Evolutionary conservation across 306 rosid species (phyloP).

Genomic region (Delonix regia): DNA sequence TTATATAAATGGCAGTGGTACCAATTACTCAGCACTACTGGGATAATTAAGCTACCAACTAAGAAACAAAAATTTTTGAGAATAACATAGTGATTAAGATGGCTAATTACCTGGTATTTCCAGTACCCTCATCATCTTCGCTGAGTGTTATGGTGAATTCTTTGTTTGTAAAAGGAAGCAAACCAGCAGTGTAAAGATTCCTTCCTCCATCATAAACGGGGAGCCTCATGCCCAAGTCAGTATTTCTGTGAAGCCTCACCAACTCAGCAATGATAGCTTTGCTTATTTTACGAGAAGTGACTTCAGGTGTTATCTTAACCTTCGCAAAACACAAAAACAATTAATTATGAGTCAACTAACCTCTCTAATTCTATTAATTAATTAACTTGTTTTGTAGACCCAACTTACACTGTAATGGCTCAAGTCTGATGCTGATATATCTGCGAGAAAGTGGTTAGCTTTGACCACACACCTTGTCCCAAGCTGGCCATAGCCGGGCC

Average conservation of each 20-base stretch:
- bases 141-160: slow-evolving; percentile 42
- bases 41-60: not conserved
- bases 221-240: slow-evolving; percentile 45
- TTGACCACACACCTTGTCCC: slow-evolving; percentile 63
- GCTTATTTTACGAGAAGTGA: slow-evolving; percentile 42
- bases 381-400: not conserved
- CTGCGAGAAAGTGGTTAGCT: slow-evolving; percentile 64
- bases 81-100: not conserved
- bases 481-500: slow-evolving; percentile 59
- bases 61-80: not conserved
- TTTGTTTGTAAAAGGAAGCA: slow-evolving; percentile 52
- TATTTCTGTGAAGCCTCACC: slow-evolving; percentile 44
- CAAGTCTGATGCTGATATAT: slow-evolving; percentile 58
- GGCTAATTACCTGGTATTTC: slow-evolving; percentile 36
- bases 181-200: slow-evolving; percentile 55
- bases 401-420: slow-evolving; percentile 60
- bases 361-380: not conserved
- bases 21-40: too few relatives aligned
- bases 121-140: slow-evolving; percentile 36
- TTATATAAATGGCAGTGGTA: not conserved
- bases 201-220: slow-evolving; percentile 57
- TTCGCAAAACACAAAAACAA: slow-evolving; percentile 21
- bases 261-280: slow-evolving; percentile 52
- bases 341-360: not conserved
- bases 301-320: slow-evolving; percentile 52